A percentile compares a stretch with the other conserved stretches of the same genome.
Evolutionary conservation across 2,329 filamentous ascomycete species (phyloP).

Genomic region (Periglandula ipomoeae): DNA sequence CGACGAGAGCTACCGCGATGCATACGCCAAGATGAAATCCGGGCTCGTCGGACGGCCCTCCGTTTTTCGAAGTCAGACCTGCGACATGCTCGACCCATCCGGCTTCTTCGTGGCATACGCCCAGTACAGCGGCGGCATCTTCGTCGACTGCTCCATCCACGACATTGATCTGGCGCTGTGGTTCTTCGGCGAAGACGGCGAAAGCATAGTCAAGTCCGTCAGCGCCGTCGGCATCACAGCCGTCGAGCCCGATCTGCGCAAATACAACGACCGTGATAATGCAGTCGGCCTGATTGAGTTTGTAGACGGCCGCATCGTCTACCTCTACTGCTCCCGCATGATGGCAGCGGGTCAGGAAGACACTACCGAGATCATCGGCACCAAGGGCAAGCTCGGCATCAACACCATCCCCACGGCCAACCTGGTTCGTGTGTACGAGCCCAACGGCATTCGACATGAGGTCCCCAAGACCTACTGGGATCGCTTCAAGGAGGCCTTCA

Average conservation of each 20-base stretch:
- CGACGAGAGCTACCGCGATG: slow-evolving; percentile 55
- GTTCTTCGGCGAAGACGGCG: slow-evolving; percentile 20
- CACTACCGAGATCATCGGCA: slow-evolving; percentile 58
- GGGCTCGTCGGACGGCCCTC: slow-evolving; percentile 51
- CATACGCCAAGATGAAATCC: slow-evolving; percentile 38
- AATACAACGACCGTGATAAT: slow-evolving; percentile 21
- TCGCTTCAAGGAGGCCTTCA: slow-evolving; percentile 53
- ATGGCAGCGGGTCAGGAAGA: slow-evolving; percentile 62
- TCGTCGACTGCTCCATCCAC: slow-evolving; percentile 61
- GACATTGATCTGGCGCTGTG: slow-evolving; percentile 39
- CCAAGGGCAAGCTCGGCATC: slow-evolving; percentile 52
- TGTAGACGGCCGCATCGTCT: slow-evolving; percentile 51
- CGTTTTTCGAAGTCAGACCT: slow-evolving; percentile 56
- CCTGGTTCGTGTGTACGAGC: slow-evolving; percentile 45
- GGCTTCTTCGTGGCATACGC: slow-evolving; percentile 62
- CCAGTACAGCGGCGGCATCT: slow-evolving; percentile 56
- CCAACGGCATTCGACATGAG: slow-evolving; percentile 39
- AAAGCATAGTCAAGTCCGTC: slow-evolving; percentile 16
- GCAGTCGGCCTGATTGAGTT: slow-evolving; percentile 53
- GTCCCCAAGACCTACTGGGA: slow-evolving; percentile 55
- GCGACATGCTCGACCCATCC: slow-evolving; percentile 54
- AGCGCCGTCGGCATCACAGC: slow-evolving; percentile 20
- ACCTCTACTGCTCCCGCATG: slow-evolving; percentile 56
- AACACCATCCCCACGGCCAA: slow-evolving; percentile 47
- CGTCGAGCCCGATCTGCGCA: slow-evolving; percentile 17